A percentile compares a stretch with the other conserved stretches of the same genome.
phyloP scores from a whole-genome alignment of 2,329 filamentous ascomycete genomes.

The Fusarium concolor region DNA sequence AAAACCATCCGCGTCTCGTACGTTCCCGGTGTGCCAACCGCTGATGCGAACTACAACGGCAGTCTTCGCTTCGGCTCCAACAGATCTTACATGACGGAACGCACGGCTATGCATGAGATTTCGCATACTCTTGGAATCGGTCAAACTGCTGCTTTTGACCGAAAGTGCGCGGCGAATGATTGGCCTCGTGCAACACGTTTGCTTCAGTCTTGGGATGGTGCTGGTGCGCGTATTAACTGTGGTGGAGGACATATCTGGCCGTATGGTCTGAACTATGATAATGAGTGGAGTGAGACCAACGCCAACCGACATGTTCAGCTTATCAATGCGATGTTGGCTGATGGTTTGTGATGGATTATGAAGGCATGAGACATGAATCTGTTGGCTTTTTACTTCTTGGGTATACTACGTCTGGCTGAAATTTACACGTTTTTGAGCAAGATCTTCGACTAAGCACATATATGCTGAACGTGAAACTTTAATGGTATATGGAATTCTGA shows the following conservation, averaged over 20 bases:
- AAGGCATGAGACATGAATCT: not conserved
- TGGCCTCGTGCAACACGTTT: slow-evolving; percentile 57
- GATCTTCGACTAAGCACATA: too few relatives aligned
- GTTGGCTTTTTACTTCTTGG: not conserved
- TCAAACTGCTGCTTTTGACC: slow-evolving; percentile 55
- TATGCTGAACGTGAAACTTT: too few relatives aligned
- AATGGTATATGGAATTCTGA: too few relatives aligned
- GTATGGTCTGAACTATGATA: slow-evolving; percentile 58
- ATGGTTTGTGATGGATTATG: slow-evolving; percentile 47
- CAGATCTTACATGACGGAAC: slow-evolving; percentile 61
- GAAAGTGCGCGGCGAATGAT: slow-evolving; percentile 53
- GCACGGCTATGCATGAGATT: slow-evolving; percentile 62
- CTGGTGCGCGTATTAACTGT: slow-evolving; percentile 52
- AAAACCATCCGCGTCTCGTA: slow-evolving; percentile 57
- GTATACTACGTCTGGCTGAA: too few relatives aligned
- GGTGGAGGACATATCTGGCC: slow-evolving; percentile 57
- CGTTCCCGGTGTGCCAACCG: slow-evolving; percentile 57
- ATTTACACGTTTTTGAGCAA: too few relatives aligned
- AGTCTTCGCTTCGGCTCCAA: slow-evolving; percentile 60
- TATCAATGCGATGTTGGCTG: slow-evolving; percentile 58
- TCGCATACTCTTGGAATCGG: slow-evolving; percentile 61
- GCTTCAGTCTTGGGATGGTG: slow-evolving; percentile 57
- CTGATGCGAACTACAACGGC: slow-evolving; percentile 60
- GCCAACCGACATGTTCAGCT: slow-evolving; percentile 57
- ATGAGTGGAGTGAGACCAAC: slow-evolving; percentile 59